Conservation (phyloP, 192 early-diverging fungal species). For the Backusella morwellensis region DNA sequence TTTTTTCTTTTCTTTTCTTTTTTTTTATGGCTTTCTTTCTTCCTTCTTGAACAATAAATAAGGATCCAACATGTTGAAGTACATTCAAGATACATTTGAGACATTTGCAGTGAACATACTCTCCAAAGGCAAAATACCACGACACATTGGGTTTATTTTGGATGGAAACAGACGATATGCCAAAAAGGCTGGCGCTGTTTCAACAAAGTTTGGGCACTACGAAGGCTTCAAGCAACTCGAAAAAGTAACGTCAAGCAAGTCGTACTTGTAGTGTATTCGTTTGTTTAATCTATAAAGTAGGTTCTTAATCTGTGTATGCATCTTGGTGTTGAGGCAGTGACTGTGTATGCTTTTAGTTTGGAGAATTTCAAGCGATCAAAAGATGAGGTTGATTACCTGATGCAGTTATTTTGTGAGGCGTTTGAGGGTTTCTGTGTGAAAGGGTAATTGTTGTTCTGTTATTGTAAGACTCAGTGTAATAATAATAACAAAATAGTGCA, state of each 20-base stretch:
- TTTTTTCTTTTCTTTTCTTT: too few relatives aligned
- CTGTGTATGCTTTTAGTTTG: conserved; percentile 96
- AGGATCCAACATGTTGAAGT: background rate
- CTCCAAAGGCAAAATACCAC: conserved; percentile 76
- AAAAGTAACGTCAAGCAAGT: conserved; percentile 48
- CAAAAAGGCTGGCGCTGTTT: conserved; percentile 52
- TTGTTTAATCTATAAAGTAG: conserved; percentile 34
- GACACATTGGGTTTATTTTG: conserved; percentile 95
- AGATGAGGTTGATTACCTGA: conserved; percentile 83
- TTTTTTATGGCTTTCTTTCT: too few relatives aligned
- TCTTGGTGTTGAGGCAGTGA: conserved; percentile 82
- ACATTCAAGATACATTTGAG: background rate
- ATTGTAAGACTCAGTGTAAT: background rate
- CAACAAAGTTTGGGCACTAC: conserved; percentile 68
- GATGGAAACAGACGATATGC: conserved; percentile 97
- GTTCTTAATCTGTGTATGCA: conserved; percentile 85
- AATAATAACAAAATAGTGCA: conserved; percentile 50
- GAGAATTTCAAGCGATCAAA: conserved; percentile 93
- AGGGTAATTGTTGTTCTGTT: conserved; percentile 46
- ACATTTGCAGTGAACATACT: conserved; percentile 32
- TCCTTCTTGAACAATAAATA: background rate
- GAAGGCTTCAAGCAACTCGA: conserved; percentile 78
- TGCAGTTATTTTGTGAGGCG: conserved; percentile 76
- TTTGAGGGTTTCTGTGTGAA: conserved; percentile 73
- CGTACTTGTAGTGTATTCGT: too few relatives aligned